Percentiles rank a stretch among this genome's conserved stretches.
Evolutionary conservation across 2,329 filamentous ascomycete genomes (phyloP).

Genomic region (Penicillium oxalicum): DNA sequence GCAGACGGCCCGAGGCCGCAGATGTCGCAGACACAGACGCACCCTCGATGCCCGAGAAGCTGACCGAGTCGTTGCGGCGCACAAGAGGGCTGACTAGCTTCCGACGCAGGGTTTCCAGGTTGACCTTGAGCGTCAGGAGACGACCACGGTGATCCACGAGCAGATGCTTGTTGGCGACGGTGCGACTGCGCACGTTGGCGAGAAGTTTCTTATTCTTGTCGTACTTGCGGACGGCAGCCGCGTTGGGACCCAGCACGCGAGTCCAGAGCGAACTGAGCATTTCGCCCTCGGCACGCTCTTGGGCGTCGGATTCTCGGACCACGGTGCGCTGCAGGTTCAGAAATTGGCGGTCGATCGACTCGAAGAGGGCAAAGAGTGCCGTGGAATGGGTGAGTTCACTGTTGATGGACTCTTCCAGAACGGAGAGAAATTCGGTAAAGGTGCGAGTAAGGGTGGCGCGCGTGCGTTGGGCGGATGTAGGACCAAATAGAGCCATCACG

Average conservation of each 20-base stretch:
- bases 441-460: slow-evolving; percentile 75
- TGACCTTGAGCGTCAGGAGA: slow-evolving; percentile 75
- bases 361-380: slow-evolving; percentile 80
- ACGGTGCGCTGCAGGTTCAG: slow-evolving; percentile 80
- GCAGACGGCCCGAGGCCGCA: slow-evolving; percentile 47
- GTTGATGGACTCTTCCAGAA: slow-evolving; percentile 83
- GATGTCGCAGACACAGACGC: slow-evolving; percentile 13
- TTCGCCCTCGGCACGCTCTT: slow-evolving; percentile 75
- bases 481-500: slow-evolving; percentile 69
- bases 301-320: slow-evolving; percentile 71
- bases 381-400: slow-evolving; percentile 76
- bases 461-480: slow-evolving; percentile 73
- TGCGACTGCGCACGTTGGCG: slow-evolving; percentile 70
- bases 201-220: slow-evolving; percentile 82
- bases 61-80: slow-evolving; percentile 54
- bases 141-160: slow-evolving; percentile 82
- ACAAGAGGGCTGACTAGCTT: slow-evolving; percentile 83
- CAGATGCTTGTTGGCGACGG: slow-evolving; percentile 78
- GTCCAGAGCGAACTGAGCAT: slow-evolving; percentile 82
- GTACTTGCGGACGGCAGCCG: slow-evolving; percentile 74
- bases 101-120: slow-evolving; percentile 73
- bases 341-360: slow-evolving; percentile 84
- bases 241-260: slow-evolving; percentile 70
- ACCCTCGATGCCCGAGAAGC: slow-evolving; percentile 30
- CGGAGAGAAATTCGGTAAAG: slow-evolving; percentile 78